A percentile compares a stretch with the other conserved stretches of the same genome.
Conservation (phyloP, 108 stramenopile genomes). For the Seminavis robusta region DNA sequence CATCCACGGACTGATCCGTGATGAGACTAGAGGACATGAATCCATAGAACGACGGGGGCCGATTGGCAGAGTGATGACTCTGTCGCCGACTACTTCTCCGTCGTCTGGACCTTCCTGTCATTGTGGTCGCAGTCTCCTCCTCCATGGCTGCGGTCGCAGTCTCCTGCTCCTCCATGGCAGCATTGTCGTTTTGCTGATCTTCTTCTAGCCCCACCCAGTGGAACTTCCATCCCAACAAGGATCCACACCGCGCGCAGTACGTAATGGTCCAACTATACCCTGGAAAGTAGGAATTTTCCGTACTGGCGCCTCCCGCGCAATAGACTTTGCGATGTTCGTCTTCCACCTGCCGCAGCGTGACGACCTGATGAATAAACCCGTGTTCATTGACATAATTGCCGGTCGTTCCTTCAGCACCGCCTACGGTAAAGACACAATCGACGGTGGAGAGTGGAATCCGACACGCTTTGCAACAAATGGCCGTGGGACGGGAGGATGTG, state of each 20-base stretch:
- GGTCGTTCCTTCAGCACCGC: conserved; percentile 72
- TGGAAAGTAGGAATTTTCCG: conserved; percentile 67
- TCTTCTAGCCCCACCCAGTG: too few species aligned
- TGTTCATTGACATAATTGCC: conserved; percentile 79
- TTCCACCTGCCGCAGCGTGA: conserved; percentile 57
- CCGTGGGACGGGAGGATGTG: conserved; percentile 15
- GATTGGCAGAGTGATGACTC: too few species aligned
- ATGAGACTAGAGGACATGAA: too few species aligned
- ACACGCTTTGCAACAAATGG: conserved; percentile 59
- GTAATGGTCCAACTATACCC: conserved; percentile 77
- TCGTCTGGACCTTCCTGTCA: too few species aligned
- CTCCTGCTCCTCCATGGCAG: too few species aligned
- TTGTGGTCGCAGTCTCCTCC: too few species aligned
- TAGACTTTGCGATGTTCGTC: conserved; percentile 29
- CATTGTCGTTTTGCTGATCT: too few species aligned
- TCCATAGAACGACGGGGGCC: too few species aligned
- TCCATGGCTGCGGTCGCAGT: too few species aligned
- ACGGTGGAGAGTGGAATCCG: conserved; percentile 28
- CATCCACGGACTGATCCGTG: too few species aligned
- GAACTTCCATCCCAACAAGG: conserved; percentile 87
- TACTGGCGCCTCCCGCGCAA: conserved; percentile 48
- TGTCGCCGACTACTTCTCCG: too few species aligned
- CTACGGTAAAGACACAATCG: conserved; percentile 55
- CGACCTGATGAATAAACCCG: conserved; percentile 76
- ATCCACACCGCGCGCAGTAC: conserved; percentile 48